phyloP scores from a whole-genome alignment of 1,284 basidiomycete genomes.

The Gomphus bonarii region DNA sequence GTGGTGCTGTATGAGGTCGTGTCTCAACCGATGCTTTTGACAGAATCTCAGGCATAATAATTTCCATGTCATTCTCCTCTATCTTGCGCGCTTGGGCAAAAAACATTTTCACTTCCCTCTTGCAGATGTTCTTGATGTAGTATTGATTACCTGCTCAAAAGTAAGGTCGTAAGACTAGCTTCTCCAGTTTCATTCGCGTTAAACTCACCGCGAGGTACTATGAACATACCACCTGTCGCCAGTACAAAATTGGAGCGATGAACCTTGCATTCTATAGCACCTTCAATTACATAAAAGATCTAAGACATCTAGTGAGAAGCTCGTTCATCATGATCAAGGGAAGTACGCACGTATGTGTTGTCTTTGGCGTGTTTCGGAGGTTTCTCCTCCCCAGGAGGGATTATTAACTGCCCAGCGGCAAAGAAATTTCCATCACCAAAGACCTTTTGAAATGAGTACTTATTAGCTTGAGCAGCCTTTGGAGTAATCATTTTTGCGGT shows the following conservation, averaged over 20 bases:
- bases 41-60: constrained; percentile 7
- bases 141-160: constrained; percentile 71
- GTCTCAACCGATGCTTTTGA: not conserved
- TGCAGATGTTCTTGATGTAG: constrained; percentile 78
- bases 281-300: constrained; percentile 85
- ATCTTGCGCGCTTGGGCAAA: constrained; percentile 89
- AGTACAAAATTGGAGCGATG: constrained; percentile 74
- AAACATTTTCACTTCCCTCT: constrained; percentile 75
- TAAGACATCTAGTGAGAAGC: constrained; percentile 23
- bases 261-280: constrained; percentile 78
- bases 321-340: constrained; percentile 3
- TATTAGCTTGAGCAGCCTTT: constrained; percentile 44
- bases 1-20: not conserved
- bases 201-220: constrained; percentile 79
- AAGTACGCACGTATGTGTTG: constrained; percentile 79
- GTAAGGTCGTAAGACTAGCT: constrained; percentile 1
- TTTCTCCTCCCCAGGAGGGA: constrained; percentile 73
- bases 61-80: constrained; percentile 27
- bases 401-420: constrained; percentile 79
- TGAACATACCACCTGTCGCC: constrained; percentile 77
- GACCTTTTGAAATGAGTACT: constrained; percentile 89
- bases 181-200: not conserved
- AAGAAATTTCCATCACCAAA: constrained; percentile 90
- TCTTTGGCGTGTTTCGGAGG: constrained; percentile 86
- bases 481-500: constrained; percentile 56